Percentiles rank a stretch among this genome's conserved stretches.
Evolutionary conservation across 352 stramenopile genomes (phyloP).

Genomic region (Pythium pectinolyticum): DNA sequence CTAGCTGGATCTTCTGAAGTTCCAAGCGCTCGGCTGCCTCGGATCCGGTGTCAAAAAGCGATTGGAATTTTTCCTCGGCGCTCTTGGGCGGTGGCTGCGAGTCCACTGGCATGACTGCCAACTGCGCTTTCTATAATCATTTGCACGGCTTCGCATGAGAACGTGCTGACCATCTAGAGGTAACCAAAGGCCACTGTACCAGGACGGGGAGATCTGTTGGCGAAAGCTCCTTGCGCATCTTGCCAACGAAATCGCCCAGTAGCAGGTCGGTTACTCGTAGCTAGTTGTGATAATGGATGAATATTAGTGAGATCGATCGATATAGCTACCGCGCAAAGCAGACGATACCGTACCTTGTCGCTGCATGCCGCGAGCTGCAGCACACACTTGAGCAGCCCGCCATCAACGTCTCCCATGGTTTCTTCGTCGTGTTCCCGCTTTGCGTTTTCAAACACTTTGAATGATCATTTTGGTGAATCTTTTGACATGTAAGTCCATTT

Average conservation of each 20-base stretch:
- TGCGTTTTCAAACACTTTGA: neutral
- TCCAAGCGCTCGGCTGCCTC: constrained; percentile 69
- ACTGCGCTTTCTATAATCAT: constrained; percentile 45
- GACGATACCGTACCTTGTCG: constrained; percentile 51
- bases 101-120: constrained; percentile 54
- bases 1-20: constrained; percentile 55
- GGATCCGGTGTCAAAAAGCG: constrained; percentile 47
- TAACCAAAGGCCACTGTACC: constrained; percentile 11
- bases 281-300: constrained; percentile 25
- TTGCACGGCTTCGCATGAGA: neutral
- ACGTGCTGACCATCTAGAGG: neutral
- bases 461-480: neutral
- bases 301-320: neutral
- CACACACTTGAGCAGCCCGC: constrained; percentile 72
- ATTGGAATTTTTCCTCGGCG: constrained; percentile 54
- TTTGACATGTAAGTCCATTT: neutral
- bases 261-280: constrained; percentile 55
- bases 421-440: neutral
- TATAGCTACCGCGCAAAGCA: neutral
- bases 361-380: constrained; percentile 72
- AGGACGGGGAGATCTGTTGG: constrained; percentile 50
- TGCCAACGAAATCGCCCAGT: constrained; percentile 36
- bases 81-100: constrained; percentile 27
- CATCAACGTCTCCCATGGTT: constrained; percentile 52
- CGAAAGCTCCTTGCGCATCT: constrained; percentile 24